phyloP scores from a whole-genome alignment of 108 stramenopile species.

The Conticribra guillardii region DNA sequence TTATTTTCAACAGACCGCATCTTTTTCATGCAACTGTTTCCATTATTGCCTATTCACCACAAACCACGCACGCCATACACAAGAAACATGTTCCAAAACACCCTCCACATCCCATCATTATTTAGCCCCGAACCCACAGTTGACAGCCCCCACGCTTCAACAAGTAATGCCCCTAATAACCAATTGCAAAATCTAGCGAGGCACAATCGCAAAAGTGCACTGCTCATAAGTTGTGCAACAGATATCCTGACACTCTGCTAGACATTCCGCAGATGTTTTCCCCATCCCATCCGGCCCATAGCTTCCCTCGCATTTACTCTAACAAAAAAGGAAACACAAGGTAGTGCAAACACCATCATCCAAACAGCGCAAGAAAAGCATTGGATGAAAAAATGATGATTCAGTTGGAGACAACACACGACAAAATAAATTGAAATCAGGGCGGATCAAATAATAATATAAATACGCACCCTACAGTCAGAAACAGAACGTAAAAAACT shows the following conservation, averaged over 20 bases:
- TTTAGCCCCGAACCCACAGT: no score
- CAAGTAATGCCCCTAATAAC: neutral
- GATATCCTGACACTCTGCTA: slow-evolving; percentile 86
- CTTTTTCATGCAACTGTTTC: no score
- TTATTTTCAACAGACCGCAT: no score
- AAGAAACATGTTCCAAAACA: no score
- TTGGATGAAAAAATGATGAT: no score
- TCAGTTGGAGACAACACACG: slow-evolving; percentile 70
- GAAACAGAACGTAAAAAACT: slow-evolving; percentile 78
- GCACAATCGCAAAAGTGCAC: slow-evolving; percentile 75
- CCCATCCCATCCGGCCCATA: slow-evolving; percentile 71
- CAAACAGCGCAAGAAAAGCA: no score
- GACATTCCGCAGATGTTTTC: slow-evolving; percentile 75
- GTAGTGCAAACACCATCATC: no score
- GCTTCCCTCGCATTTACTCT: slow-evolving; percentile 61
- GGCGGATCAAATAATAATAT: neutral
- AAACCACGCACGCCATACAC: no score
- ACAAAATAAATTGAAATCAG: slow-evolving; percentile 34
- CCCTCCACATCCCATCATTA: no score
- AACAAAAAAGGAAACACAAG: no score
- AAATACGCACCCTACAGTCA: slow-evolving; percentile 56
- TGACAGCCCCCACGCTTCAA: no score
- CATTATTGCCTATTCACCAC: no score
- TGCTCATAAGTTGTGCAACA: slow-evolving; percentile 89
- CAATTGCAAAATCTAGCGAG: slow-evolving; percentile 9